These are phyloP conservation scores for Ambrosia trifida DNA, from an alignment of 129 eudicot genomes.

Conservation along the genomic window DNA sequence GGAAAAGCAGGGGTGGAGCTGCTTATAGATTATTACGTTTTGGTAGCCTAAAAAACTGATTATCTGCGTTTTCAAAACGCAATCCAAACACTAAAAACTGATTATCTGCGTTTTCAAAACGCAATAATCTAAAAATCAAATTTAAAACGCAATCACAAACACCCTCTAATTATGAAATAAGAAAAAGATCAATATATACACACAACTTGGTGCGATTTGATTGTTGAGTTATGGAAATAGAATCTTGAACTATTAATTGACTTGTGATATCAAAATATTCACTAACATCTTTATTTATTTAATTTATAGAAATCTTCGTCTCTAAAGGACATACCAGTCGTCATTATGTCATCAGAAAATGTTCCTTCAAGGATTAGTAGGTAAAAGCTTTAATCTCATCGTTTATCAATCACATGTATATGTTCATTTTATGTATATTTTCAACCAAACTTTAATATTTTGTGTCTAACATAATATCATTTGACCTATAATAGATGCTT, in stretches of 20 bases:
- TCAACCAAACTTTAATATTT: not conserved
- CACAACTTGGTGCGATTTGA: too few relatives aligned
- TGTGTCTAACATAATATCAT: slow-evolving; percentile 13
- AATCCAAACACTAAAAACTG: too few relatives aligned
- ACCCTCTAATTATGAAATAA: not conserved
- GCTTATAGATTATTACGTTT: too few relatives aligned
- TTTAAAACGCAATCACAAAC: too few relatives aligned
- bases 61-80: too few relatives aligned
- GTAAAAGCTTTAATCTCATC: slow-evolving; percentile 34
- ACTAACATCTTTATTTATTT: slow-evolving; percentile 3
- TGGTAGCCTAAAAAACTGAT: too few relatives aligned
- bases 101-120: too few relatives aligned
- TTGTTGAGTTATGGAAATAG: too few relatives aligned
- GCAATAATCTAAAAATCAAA: too few relatives aligned
- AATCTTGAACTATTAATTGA: not conserved
- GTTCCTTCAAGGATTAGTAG: slow-evolving; percentile 90
- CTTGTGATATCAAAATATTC: not conserved
- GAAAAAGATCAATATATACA: not conserved
- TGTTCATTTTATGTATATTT: not conserved
- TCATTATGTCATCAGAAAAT: slow-evolving; percentile 96
- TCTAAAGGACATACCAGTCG: slow-evolving; percentile 80
- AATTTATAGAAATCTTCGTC: slow-evolving; percentile 70
- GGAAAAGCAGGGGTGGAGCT: too few relatives aligned
- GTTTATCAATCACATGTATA: not conserved
- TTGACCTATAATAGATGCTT: slow-evolving; percentile 56